Evolutionary conservation across 768 basidiomycete species (phyloP).

Genomic region (Trametes punicea): DNA sequence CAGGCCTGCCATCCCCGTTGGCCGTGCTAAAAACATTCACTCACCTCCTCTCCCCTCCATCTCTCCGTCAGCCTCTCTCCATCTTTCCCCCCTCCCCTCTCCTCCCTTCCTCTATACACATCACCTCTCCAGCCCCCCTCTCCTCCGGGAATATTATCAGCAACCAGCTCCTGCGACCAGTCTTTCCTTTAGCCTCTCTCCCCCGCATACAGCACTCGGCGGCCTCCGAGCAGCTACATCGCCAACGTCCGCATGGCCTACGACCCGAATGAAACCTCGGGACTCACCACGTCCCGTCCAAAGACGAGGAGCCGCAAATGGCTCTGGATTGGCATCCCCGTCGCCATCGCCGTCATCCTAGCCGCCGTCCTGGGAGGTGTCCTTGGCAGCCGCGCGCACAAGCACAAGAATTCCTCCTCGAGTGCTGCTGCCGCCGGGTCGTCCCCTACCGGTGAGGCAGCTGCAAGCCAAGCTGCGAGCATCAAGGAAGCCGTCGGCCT

Average conservation of each 20-base stretch:
- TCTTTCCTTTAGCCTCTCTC: slow-evolving; percentile 12
- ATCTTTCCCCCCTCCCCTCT: background rate
- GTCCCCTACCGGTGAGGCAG: slow-evolving; percentile 12
- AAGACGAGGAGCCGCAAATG: slow-evolving; percentile 62
- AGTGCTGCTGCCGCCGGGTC: background rate
- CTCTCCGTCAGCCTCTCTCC: background rate
- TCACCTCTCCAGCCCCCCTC: background rate
- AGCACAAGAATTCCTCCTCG: slow-evolving; percentile 31
- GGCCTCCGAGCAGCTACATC: slow-evolving; percentile 32
- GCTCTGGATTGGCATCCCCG: slow-evolving; percentile 74
- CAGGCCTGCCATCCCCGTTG: too few relatives aligned
- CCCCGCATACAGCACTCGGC: slow-evolving; percentile 2
- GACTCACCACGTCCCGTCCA: slow-evolving; percentile 55
- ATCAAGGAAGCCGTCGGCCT: slow-evolving; percentile 58
- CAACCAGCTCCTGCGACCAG: slow-evolving; percentile 2
- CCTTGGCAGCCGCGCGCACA: slow-evolving; percentile 59
- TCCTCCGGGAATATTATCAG: background rate
- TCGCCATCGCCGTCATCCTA: slow-evolving; percentile 57
- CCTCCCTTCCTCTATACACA: background rate
- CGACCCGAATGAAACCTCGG: slow-evolving; percentile 65
- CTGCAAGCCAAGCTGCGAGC: slow-evolving; percentile 16
- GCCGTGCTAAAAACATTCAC: slow-evolving; percentile 10
- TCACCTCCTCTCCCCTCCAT: background rate
- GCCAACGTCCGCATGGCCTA: slow-evolving; percentile 48
- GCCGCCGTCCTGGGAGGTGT: slow-evolving; percentile 78